Base-by-base conservation (phyloP, 148 eudicot species). In the Rhododendron simsii region DNA sequence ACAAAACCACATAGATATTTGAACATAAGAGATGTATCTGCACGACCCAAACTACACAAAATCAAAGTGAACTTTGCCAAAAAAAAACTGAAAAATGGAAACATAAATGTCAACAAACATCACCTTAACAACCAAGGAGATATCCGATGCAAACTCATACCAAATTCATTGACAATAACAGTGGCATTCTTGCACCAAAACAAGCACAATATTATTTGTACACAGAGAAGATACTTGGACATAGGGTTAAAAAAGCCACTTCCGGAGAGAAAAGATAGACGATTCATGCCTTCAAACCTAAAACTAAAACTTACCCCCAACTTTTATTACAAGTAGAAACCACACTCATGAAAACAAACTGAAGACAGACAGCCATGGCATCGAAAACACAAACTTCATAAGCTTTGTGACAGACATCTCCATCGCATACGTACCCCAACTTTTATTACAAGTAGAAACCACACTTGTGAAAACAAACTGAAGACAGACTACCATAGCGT, bases 351-450 rank as follows among this genome's bases (percentile, higher is more conserved):
- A 79, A 26, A 48, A 28, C 35, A 35, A 74, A 74, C 78, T 2
- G 11, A 28, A 47, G 39, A 28, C 15, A 14, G 30, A 48, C 21
- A 1, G 21, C 48, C 59, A 79, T 11, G 5, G 13, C 2, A 5
- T 14, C 16, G 3, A 79, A 47, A 48, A 79, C 55, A 82, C 37
- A 2, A 23, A 39, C 13, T 20, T 83, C 57, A 78, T 63, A 86
- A 76, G 88, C 92, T 84, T 87, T 91, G 55, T 2, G 39, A 81
- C 94, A 95, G 80, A 90, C 92, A 33, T 92, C 93, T 44, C 91
- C 93, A 75, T 92, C 91, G 91, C 94, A 92, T 47, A 91, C 44
- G 95, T 92, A 93, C 45, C 14, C 28, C 81, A 47, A 78, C 55
- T 7, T 76, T 41, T 45, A 11, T 44, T 78, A 78, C 5, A 78